Base-by-base conservation (phyloP, 2,329 filamentous ascomycete species). In the Colletotrichum brevisporum region DNA sequence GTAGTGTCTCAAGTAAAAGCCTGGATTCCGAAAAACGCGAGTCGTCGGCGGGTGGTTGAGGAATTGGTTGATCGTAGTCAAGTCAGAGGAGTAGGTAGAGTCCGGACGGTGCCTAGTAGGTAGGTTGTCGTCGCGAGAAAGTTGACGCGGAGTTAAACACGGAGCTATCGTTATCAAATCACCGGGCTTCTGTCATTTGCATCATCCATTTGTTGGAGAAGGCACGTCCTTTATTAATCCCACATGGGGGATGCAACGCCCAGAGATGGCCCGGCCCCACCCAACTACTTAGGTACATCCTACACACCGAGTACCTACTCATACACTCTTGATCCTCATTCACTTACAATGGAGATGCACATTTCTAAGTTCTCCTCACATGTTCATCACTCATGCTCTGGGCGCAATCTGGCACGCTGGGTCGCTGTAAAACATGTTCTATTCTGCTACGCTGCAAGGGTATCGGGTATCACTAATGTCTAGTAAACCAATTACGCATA, bases 161-260 rank as follows among this genome's bases (percentile, higher is more conserved):
- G 67, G 67, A 69, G 67, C 62, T 67, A 67, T 66, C 60, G 50
- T 55, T 65, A 60, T 55, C 55, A 65, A 68, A 65, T 68, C 65
- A 65, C 65, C 53, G 54, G 26, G 43, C 31, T 10, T 36, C 31
- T 12, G 31, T 69, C 67, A 62, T 69, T 69, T 43, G 63, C 67
- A 69, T 69, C 63, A 69, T 69, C 63, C 55, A 69, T 67, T 69
- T 61, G 16, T 69, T 61, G 16, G 21, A 55, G 36, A 47, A 41
- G 21, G 62, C 53, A 66, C 41, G 55, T 67, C 56, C 62, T 56
- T 69, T 36, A 36, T 36, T 36, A 36, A 36, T 36, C 9, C 31
- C 31, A 36, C 31, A 8, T 36, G 31, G 31, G 31, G 31, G 31
- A 36, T 36, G 31, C 31, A 24, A 24, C 21, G 21, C 21, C 21